Conservation (phyloP, 2,329 filamentous ascomycete genomes). For the Ophiostoma sp. region DNA sequence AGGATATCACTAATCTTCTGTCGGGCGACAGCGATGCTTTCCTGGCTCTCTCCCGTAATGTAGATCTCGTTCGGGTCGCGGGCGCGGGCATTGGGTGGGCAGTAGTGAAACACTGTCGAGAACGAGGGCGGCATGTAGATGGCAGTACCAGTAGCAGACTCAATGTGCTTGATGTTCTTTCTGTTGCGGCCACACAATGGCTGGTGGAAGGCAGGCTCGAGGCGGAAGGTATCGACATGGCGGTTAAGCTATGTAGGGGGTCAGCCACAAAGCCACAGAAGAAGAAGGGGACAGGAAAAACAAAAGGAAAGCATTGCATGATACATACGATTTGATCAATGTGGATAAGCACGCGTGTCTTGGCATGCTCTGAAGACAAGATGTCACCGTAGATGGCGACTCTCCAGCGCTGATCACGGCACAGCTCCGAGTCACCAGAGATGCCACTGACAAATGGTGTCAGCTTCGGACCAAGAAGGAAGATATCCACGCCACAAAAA, state of each 20-base stretch:
- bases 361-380: slow-evolving; percentile 92
- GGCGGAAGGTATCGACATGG: slow-evolving; percentile 69
- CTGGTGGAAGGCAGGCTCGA: slow-evolving; percentile 84
- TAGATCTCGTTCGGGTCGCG: slow-evolving; percentile 87
- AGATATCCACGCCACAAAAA: slow-evolving; percentile 93
- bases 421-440: slow-evolving; percentile 74
- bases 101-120: slow-evolving; percentile 85
- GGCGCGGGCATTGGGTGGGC: slow-evolving; percentile 71
- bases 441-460: slow-evolving; percentile 69
- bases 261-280: not conserved
- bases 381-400: slow-evolving; percentile 94
- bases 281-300: slow-evolving; percentile 28
- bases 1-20: slow-evolving; percentile 85
- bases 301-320: slow-evolving; percentile 38
- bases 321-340: slow-evolving; percentile 68
- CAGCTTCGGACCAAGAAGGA: slow-evolving; percentile 85
- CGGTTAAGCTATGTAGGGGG: slow-evolving; percentile 55
- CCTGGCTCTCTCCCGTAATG: slow-evolving; percentile 83
- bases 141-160: slow-evolving; percentile 89
- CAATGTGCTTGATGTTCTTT: slow-evolving; percentile 97
- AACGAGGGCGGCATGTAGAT: slow-evolving; percentile 98
- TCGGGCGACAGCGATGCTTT: slow-evolving; percentile 83
- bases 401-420: slow-evolving; percentile 83
- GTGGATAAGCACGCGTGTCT: slow-evolving; percentile 92
- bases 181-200: slow-evolving; percentile 87